phyloP scores from a whole-genome alignment of 805 yeast species.

The Saccharomyces paradoxus region DNA sequence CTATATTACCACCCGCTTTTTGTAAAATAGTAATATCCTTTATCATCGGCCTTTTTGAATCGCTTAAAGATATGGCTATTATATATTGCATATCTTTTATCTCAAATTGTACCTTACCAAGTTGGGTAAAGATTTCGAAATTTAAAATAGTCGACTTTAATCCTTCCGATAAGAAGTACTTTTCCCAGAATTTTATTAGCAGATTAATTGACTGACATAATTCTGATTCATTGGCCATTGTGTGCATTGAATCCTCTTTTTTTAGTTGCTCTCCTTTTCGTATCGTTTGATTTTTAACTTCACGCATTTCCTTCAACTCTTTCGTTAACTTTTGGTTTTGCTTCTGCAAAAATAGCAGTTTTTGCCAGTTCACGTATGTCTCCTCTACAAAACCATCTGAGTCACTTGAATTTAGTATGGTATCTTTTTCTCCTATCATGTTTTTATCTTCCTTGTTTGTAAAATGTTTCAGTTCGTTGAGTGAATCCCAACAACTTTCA shows the following conservation, averaged over 20 bases:
- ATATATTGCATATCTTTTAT: conserved; percentile 1
- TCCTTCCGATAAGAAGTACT: conserved; percentile 1
- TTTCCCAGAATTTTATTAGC: conserved; percentile 8
- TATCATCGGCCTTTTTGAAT: conserved; percentile 1
- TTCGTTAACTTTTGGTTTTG: conserved; percentile 3
- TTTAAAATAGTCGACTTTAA: not conserved
- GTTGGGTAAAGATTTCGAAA: conserved; percentile 16
- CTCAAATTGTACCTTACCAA: conserved; percentile 18
- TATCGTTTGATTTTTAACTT: not conserved
- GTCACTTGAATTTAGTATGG: conserved; percentile 1
- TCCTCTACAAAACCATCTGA: conserved; percentile 4
- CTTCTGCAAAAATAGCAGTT: conserved; percentile 1
- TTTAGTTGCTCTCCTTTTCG: not conserved
- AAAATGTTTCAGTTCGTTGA: conserved; percentile 14
- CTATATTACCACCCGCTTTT: not conserved
- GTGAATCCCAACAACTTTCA: conserved; percentile 20
- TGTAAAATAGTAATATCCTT: conserved; percentile 7
- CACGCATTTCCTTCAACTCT: conserved; percentile 4
- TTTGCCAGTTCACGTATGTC: conserved; percentile 9
- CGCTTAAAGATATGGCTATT: conserved; percentile 8
- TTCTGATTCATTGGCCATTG: not conserved
- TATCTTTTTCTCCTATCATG: conserved; percentile 1
- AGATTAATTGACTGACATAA: not conserved
- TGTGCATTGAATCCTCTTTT: not conserved
- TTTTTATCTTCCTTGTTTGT: conserved; percentile 7